Evolutionary conservation across 805 yeast species (phyloP), one percentile per base, ranked within the genome.

Genomic region (Candida mattraensis): DNA sequence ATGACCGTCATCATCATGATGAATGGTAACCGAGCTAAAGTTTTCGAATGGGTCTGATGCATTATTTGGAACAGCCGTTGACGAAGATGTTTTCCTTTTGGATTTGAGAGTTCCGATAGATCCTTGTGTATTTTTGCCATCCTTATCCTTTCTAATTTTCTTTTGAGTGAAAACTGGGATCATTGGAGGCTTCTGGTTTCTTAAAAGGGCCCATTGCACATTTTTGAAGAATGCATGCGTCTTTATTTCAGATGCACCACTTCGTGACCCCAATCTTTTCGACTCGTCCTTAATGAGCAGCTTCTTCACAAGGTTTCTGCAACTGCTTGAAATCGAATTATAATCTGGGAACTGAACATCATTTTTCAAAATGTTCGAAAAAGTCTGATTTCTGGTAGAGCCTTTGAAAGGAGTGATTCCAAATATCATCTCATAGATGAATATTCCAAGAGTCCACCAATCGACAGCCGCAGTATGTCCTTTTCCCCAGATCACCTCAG

Each of bases 381-480:
- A 93, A 0, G 99, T 93, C 48, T 81, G 81, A 53, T 88, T 88
- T 27, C 98, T 73, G 47, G 82, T 87, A 22, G 77, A 69, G 5
- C 99, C 99, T 64, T 93, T 93, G 65, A 91, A 93, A 2, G 99
- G 99, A 0, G 99, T 93, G 7, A 87, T 84, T 1, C 98, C 98
- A 60, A 78, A 89, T 15, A 93, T 65, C 99, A 93, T 93, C 57
- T 93, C 99, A 61, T 79, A 94, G 16, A 88, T 68, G 51, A 93
- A 72, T 14, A 93, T 88, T 3, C 99, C 99, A 47, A 93, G 67
- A 0, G 99, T 93, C 99, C 99, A 93, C 99, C 99, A 93, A 61
- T 93, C 99, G 12, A 93, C 99, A 0, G 98, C 96, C 6, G 91
- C 83, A 1, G 98, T 91, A 53, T 93, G 99, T 2, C 99, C 99